These are phyloP conservation scores for Petrea volubilis DNA, from an alignment of 257 asterid genomes.

Conservation along the genomic window DNA sequence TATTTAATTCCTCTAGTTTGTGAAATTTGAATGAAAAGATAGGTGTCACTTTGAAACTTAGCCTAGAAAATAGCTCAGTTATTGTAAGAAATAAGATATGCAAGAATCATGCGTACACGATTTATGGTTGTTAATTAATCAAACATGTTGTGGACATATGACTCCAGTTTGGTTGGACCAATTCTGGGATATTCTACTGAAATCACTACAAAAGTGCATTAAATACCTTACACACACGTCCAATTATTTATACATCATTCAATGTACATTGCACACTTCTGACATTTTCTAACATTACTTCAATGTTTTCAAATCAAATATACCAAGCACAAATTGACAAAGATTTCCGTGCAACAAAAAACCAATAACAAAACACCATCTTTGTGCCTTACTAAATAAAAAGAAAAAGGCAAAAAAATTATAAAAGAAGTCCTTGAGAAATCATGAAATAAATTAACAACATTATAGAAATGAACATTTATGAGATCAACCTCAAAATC, in stretches of 20 bases:
- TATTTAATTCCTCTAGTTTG: neutral
- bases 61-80: neutral
- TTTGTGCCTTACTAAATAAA: neutral
- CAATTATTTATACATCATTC: neutral
- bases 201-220: neutral
- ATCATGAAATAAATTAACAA: neutral
- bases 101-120: neutral
- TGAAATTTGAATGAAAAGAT: neutral
- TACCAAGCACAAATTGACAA: neutral
- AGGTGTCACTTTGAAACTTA: neutral
- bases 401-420: neutral
- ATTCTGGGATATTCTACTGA: neutral
- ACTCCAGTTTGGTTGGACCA: neutral
- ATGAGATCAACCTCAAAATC: slow-evolving; percentile 7
- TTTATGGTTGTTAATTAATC: neutral
- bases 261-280: neutral
- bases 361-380: neutral
- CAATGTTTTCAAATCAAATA: neutral
- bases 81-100: neutral
- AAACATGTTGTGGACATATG: neutral
- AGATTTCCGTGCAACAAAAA: neutral
- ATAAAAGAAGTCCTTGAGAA: neutral
- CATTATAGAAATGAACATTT: neutral
- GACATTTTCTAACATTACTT: neutral
- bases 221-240: neutral